Evolutionary conservation across 768 basidiomycete species (phyloP).

Genomic region (Collybiopsis confluens): DNA sequence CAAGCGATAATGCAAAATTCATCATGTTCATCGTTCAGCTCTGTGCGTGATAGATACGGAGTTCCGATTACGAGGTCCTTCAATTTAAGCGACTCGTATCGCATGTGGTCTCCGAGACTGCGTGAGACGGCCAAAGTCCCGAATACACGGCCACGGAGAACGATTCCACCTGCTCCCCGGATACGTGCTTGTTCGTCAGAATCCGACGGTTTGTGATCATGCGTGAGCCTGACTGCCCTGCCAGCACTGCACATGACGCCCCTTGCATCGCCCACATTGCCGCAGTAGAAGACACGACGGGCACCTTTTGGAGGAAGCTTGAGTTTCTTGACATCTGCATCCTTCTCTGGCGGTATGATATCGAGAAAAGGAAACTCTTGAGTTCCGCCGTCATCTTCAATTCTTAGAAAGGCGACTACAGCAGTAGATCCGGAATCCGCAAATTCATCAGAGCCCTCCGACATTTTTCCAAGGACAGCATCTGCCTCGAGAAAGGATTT

Average conservation of each 20-base stretch:
- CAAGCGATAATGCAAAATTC: conserved; percentile 77
- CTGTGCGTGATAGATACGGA: conserved; percentile 76
- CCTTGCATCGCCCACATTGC: conserved; percentile 75
- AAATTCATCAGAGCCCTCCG: conserved; percentile 83
- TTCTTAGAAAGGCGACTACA: conserved; percentile 89
- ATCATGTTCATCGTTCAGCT: conserved; percentile 52
- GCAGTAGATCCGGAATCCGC: conserved; percentile 97
- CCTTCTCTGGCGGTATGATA: conserved; percentile 41
- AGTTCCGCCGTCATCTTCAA: conserved; percentile 76
- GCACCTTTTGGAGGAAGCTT: conserved; percentile 29
- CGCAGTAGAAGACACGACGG: conserved; percentile 65
- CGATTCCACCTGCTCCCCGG: conserved; percentile 76
- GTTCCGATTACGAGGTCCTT: conserved; percentile 84
- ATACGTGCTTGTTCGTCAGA: conserved; percentile 76
- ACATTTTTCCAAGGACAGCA: conserved; percentile 71
- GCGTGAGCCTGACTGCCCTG: conserved; percentile 67
- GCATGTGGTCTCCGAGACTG: conserved; percentile 57
- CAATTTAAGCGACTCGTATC: conserved; percentile 44
- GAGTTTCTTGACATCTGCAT: conserved; percentile 24
- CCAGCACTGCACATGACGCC: conserved; percentile 71
- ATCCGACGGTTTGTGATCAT: conserved; percentile 80
- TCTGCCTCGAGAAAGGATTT: conserved; percentile 95
- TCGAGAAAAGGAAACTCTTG: conserved; percentile 54
- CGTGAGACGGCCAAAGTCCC: conserved; percentile 79
- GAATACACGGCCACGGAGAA: conserved; percentile 80